Conservation (phyloP, 495 filamentous ascomycete genomes). For the Neurospora sp. region DNA sequence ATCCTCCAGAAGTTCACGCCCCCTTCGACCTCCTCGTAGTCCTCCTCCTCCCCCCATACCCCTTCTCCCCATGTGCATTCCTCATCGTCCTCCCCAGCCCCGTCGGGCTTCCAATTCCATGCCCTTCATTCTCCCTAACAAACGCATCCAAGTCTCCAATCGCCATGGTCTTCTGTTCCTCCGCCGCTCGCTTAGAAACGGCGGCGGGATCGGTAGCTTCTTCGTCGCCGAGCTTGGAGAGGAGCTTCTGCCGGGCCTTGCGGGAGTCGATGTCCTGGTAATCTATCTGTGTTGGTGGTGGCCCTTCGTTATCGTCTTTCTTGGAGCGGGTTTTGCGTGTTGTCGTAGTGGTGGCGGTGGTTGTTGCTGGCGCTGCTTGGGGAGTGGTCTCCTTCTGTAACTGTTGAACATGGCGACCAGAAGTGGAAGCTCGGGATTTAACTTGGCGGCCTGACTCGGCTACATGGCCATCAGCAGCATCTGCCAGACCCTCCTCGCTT, state of each 20-base stretch:
- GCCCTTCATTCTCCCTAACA: not conserved
- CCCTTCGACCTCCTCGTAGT: not conserved
- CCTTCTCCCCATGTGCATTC: not conserved
- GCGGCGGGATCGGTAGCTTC: not conserved
- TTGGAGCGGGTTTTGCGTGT: not conserved
- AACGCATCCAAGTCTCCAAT: not conserved
- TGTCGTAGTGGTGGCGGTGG: not conserved
- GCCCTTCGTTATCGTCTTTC: slow-evolving; percentile 12
- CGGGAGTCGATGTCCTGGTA: slow-evolving; percentile 38
- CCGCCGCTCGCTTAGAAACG: not conserved
- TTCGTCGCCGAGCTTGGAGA: slow-evolving; percentile 24
- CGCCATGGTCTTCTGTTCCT: not conserved
- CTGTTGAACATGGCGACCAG: not conserved
- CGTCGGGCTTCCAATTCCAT: not conserved
- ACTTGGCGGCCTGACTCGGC: not conserved
- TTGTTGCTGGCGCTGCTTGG: not conserved
- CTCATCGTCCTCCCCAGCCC: not conserved
- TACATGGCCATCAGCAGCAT: slow-evolving; percentile 4
- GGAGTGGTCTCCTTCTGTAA: not conserved
- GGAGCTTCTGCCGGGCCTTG: slow-evolving; percentile 20
- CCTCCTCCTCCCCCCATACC: not conserved
- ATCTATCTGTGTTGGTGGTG: slow-evolving; percentile 36
- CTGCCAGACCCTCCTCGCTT: slow-evolving; percentile 13
- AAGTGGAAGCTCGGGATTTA: not conserved
- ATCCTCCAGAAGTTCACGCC: no score